Percentiles rank a stretch among this genome's conserved stretches.
Conservation (phyloP, 768 basidiomycete species). For the Coprinopsis marcescibilis region DNA sequence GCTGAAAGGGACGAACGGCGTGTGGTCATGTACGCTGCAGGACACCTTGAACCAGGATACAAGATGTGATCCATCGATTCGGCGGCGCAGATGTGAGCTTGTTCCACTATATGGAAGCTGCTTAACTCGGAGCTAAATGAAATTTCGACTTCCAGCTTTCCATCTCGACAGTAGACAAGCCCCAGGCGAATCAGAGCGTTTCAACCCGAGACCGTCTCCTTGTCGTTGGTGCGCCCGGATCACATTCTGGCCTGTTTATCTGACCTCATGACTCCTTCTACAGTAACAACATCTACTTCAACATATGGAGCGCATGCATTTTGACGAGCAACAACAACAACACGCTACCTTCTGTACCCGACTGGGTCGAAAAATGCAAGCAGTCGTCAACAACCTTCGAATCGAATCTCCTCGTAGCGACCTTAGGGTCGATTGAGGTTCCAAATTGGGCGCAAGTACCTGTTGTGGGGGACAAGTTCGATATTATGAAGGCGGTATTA, state of each 20-base stretch:
- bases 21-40: neutral
- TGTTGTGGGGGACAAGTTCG: slow-evolving; percentile 4
- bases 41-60: neutral
- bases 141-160: neutral
- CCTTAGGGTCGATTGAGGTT: neutral
- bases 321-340: neutral
- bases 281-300: slow-evolving; percentile 10
- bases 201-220: neutral
- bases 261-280: neutral
- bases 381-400: neutral
- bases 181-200: neutral
- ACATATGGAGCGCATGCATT: slow-evolving; percentile 10
- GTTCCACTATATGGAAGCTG: neutral
- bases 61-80: neutral
- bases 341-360: neutral
- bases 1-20: slow-evolving; percentile 1
- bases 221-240: slow-evolving; percentile 6
- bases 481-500: slow-evolving; percentile 1
- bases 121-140: neutral
- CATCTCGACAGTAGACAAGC: neutral
- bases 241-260: neutral
- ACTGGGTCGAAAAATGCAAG: neutral
- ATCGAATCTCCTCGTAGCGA: neutral
- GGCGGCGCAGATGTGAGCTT: neutral
- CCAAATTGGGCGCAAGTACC: slow-evolving; percentile 3